phyloP scores from a whole-genome alignment of 2,329 filamentous ascomycete genomes.

The Westerdykella aurantiaca region DNA sequence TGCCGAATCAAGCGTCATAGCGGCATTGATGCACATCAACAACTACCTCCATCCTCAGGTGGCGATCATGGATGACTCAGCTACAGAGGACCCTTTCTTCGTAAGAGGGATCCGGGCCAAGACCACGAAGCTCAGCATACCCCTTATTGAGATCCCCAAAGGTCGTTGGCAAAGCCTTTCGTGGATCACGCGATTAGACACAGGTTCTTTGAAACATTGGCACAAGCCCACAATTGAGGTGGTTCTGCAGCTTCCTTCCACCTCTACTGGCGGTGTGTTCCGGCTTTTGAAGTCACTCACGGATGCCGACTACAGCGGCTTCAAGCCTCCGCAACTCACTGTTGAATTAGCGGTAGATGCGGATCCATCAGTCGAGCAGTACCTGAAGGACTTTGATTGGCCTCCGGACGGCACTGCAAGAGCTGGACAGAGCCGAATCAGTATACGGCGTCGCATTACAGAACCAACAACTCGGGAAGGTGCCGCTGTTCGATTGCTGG shows the following conservation, averaged over 20 bases:
- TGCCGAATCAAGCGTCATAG: conserved; percentile 58
- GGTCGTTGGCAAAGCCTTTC: conserved; percentile 57
- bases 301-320: conserved; percentile 67
- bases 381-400: conserved; percentile 62
- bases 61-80: conserved; percentile 63
- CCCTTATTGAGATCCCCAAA: conserved; percentile 69
- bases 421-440: conserved; percentile 45
- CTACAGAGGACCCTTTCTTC: conserved; percentile 64
- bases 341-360: conserved; percentile 73
- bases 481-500: conserved; percentile 68
- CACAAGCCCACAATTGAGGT: conserved; percentile 74
- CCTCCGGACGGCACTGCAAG: conserved; percentile 46
- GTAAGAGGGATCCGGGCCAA: conserved; percentile 54
- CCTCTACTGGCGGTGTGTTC: conserved; percentile 67
- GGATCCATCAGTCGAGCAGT: conserved; percentile 59
- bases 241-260: conserved; percentile 67
- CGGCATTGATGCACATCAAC: conserved; percentile 66
- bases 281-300: conserved; percentile 71
- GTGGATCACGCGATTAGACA: conserved; percentile 77
- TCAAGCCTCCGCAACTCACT: conserved; percentile 66
- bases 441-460: conserved; percentile 68
- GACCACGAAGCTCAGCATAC: conserved; percentile 47
- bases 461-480: conserved; percentile 59
- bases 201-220: conserved; percentile 68
- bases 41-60: conserved; percentile 72